Base-by-base conservation (phyloP, 2,329 filamentous ascomycete genomes). In the Lachnellula subtilissima region DNA sequence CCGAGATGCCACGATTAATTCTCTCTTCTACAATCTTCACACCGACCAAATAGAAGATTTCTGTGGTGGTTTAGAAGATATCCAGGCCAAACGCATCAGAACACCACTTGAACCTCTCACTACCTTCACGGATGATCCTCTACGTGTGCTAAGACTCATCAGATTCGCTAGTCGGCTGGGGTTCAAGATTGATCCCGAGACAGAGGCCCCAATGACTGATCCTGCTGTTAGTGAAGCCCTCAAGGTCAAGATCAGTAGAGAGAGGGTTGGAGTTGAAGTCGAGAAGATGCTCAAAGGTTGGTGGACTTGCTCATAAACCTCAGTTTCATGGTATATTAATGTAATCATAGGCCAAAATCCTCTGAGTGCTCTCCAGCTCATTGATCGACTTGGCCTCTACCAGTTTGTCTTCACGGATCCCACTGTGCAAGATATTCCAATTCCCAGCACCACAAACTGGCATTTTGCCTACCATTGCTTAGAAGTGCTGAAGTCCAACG, bases 11-110 rank as follows among this genome's bases (percentile, higher is more conserved):
- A 97, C 91, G 0, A 85, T 97, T 59, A 99, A 99, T 70, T 91
- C 94, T 23, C 82, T 99, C 60, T 97, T 97, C 74, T 97, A 94
- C 77, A 97, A 97, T 65, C 76, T 99, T 40, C 85, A 92, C 67
- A 91, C 87, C 1, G 81, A 83, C 36, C 66, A 80, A 56, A 81
- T 97, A 37, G 93, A 97, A 71, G 94, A 99, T 70, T 88, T 95
- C 59, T 95, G 91, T 0, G 81, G 81, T 7, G 93, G 94, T 0
- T 75, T 95, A 37, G 69, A 80, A 7, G 93, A 97, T 68, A 84
- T 97, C 83, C 71, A 78, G 36, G 75, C 77, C 2, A 82, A 83
- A 58, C 75, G 92, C 50, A 91, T 99, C 61, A 82, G 88, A 53
- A 97, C 94, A 3, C 93, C 93, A 0, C 74, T 97, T 43, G 87